A percentile compares a stretch with the other conserved stretches of the same genome.
Conservation (phyloP, 805 yeast genomes). For the Nakazawaea sp. region DNA sequence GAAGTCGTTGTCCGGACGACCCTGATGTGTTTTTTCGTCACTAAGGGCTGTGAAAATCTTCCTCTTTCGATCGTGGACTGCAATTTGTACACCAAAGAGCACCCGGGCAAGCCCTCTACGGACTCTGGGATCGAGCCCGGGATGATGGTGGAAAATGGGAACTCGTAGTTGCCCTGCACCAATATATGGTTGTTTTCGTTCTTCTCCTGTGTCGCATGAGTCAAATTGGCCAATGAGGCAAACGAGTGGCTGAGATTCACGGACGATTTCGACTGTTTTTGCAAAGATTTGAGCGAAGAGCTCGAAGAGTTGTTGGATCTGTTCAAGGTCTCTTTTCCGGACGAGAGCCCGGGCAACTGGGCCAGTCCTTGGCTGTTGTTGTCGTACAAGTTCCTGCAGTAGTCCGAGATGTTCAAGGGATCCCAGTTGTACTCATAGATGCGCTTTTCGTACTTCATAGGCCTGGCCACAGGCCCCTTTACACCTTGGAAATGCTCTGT, state of each 20-base stretch:
- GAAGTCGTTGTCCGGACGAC: constrained; percentile 82
- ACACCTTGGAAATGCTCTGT: constrained; percentile 43
- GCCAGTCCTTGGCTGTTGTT: not conserved
- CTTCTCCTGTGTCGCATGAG: constrained; percentile 13
- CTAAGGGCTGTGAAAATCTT: constrained; percentile 58
- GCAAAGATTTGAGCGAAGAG: constrained; percentile 33
- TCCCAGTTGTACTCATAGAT: constrained; percentile 81
- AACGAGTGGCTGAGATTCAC: constrained; percentile 16
- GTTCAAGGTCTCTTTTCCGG: constrained; percentile 20
- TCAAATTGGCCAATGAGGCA: constrained; percentile 15
- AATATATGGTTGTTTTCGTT: constrained; percentile 31
- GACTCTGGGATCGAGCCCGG: constrained; percentile 87
- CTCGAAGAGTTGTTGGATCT: constrained; percentile 34
- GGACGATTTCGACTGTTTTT: constrained; percentile 29
- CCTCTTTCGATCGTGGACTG: constrained; percentile 82
- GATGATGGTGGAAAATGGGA: constrained; percentile 79
- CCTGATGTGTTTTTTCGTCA: constrained; percentile 65
- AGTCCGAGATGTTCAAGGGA: constrained; percentile 45
- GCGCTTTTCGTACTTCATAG: constrained; percentile 48
- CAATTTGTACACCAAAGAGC: constrained; percentile 62
- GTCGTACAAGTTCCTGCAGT: constrained; percentile 15
- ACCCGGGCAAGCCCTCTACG: constrained; percentile 83
- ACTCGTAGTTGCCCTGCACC: constrained; percentile 75
- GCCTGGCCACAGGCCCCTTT: constrained; percentile 37
- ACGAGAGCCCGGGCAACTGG: constrained; percentile 18